Percentiles rank a stretch among this genome's conserved stretches.
Evolutionary conservation across 768 basidiomycete species (phyloP).

Genomic region (Rhodosporidiobolus odoratus): DNA sequence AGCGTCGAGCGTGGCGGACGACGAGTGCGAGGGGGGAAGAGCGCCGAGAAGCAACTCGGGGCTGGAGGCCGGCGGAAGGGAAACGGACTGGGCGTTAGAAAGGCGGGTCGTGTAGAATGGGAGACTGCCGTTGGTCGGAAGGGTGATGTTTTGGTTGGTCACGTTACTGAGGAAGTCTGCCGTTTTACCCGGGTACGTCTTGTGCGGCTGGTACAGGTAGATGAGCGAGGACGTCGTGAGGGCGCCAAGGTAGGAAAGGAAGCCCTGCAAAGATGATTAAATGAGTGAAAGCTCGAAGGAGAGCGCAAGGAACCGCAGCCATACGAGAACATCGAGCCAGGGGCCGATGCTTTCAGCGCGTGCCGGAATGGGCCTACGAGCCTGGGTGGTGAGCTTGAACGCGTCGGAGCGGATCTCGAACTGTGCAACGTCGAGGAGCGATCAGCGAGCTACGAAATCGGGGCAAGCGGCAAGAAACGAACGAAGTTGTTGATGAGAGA

Average conservation of each 20-base stretch:
- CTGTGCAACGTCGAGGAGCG: constrained; percentile 40
- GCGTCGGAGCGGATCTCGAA: constrained; percentile 89
- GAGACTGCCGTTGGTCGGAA: constrained; percentile 25
- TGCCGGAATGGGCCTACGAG: constrained; percentile 74
- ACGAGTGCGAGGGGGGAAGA: constrained; percentile 20
- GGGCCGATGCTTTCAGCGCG: constrained; percentile 88
- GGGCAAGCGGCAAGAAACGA: not conserved
- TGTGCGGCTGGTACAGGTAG: constrained; percentile 71
- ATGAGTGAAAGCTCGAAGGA: not conserved
- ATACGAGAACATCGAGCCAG: constrained; percentile 78
- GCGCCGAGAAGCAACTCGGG: constrained; percentile 27
- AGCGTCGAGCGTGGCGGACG: constrained; percentile 23
- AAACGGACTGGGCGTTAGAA: constrained; percentile 9
- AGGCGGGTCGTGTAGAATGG: constrained; percentile 32
- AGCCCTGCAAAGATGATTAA: constrained; percentile 46
- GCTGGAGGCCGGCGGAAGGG: constrained; percentile 1
- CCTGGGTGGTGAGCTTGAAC: constrained; percentile 84
- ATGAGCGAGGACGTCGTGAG: constrained; percentile 84
- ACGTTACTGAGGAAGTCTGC: constrained; percentile 22
- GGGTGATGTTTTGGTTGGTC: constrained; percentile 33
- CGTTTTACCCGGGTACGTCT: constrained; percentile 21
- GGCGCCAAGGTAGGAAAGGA: constrained; percentile 83
- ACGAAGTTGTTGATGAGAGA: constrained; percentile 77
- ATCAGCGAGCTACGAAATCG: not conserved
- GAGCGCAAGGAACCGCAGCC: constrained; percentile 30